phyloP scores from a whole-genome alignment of 73 alveolate species.

The Uronychia setigera region DNA sequence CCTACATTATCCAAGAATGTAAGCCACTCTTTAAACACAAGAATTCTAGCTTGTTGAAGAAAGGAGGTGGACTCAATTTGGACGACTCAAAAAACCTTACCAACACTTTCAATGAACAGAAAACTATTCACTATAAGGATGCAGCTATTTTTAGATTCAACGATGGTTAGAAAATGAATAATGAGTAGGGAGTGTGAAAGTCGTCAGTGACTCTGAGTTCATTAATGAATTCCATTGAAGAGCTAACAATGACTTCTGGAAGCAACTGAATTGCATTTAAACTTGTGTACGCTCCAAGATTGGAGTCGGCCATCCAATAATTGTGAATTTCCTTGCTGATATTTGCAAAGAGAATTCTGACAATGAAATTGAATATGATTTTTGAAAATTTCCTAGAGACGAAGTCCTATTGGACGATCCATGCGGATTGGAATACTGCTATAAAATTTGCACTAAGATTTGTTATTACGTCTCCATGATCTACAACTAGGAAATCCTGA shows the following conservation, averaged over 20 bases:
- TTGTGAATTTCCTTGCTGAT: neutral
- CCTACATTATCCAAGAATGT: too few relatives aligned
- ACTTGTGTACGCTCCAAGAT: slow-evolving; percentile 3
- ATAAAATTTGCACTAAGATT: slow-evolving; percentile 40
- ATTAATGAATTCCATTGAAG: neutral
- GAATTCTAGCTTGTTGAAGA: too few relatives aligned
- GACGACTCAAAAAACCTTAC: too few relatives aligned
- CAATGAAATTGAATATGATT: slow-evolving; percentile 28
- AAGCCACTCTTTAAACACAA: too few relatives aligned
- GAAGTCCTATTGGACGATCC: slow-evolving; percentile 17
- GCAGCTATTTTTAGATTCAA: slow-evolving; percentile 15
- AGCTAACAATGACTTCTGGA: slow-evolving; percentile 18
- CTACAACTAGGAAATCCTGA: slow-evolving; percentile 34
- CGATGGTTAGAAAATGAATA: slow-evolving; percentile 1
- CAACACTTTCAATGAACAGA: neutral
- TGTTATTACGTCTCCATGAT: slow-evolving; percentile 46
- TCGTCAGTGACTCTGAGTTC: slow-evolving; percentile 6
- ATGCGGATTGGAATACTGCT: slow-evolving; percentile 22
- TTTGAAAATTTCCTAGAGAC: slow-evolving; percentile 19
- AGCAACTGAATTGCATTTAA: neutral
- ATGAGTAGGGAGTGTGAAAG: neutral
- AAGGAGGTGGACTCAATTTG: too few relatives aligned
- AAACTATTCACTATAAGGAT: slow-evolving; percentile 13
- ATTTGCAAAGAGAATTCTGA: slow-evolving; percentile 39
- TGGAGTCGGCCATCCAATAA: slow-evolving; percentile 7